Base-by-base conservation (phyloP, 345 rosid genomes). In the Litchi chinensis region DNA sequence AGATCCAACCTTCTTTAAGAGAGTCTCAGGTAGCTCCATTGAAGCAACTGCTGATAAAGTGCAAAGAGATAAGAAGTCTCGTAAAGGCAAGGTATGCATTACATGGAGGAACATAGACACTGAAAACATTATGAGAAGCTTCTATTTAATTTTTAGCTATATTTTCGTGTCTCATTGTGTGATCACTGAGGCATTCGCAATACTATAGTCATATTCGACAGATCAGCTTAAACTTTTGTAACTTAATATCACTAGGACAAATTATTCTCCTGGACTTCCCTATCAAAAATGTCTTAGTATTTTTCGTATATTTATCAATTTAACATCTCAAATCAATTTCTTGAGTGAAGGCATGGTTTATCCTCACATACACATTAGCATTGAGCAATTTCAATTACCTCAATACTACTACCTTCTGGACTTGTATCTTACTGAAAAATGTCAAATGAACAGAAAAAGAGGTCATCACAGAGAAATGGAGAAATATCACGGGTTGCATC, bases 1-100 rank as follows among this genome's bases (percentile, higher is more conserved):
- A 8, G 97, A 95, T 88, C 97, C 98, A 66, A 90, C 97, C 73
- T 92, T 90, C 79, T 93, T 92, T 79, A 89, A 84, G 85, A 91
- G 90, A 88, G 89, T 82, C 74, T 86, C 92, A 60, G 83, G 87
- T 76, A 79, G 80, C 81, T 76, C 74, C 24, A 86, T 70, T 70
- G 90, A 86, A 76, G 86, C 75, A 70, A 73, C 83, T 81, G 80
- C 79, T 48, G 89, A 83, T 63, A 92, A 91, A 88, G 59, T 86
- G 48, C 92, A 80, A 59, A 87, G 81, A 75, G 90, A 88, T 62
- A 85, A 85, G 84, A 90, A 81, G 85, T 60, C 81, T 76, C 84
- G 22, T 76, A 92, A 93, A 89, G 85, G 77, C 72, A 91, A 91
- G 98, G 98, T 95, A 85, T 60, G 69, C 68, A 73, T 74, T 77